Percentiles rank a stretch among this genome's conserved stretches.
Evolutionary conservation across 164 flowering plant species (phyloP).

Genomic region (Cinnamomum micranthum): DNA sequence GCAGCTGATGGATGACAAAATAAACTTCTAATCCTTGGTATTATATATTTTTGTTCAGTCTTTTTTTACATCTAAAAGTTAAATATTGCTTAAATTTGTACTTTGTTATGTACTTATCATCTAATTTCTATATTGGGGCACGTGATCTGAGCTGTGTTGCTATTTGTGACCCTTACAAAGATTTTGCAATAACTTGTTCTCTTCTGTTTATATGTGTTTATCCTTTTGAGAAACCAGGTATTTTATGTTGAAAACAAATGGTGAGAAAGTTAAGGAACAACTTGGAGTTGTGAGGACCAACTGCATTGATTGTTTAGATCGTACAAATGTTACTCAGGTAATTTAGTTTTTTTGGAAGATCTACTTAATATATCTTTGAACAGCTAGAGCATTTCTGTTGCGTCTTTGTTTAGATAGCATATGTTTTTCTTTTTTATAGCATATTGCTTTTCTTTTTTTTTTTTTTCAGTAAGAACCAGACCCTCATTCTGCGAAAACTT

Average conservation of each 20-base stretch:
- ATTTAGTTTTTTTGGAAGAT: background rate
- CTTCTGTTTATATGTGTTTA: background rate
- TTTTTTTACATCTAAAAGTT: too few relatives aligned
- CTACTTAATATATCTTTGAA: background rate
- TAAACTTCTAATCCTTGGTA: too few relatives aligned
- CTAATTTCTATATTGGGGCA: background rate
- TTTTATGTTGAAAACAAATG: constrained; percentile 64
- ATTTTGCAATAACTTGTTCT: too few relatives aligned
- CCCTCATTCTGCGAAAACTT: background rate
- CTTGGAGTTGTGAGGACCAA: constrained; percentile 86
- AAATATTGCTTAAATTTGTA: background rate
- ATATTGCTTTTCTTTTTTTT: too few relatives aligned
- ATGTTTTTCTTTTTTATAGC: background rate
- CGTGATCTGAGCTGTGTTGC: background rate
- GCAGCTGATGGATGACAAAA: too few relatives aligned
- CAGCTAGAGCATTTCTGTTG: background rate
- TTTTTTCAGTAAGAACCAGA: background rate
- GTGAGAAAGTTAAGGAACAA: constrained; percentile 85
- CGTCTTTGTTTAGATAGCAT: background rate
- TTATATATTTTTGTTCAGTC: background rate
- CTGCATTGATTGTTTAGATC: constrained; percentile 96
- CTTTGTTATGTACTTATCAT: background rate
- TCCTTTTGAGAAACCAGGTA: constrained; percentile 38
- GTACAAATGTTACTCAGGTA: constrained; percentile 97
- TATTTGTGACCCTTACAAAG: background rate